Evolutionary conservation across 495 filamentous ascomycete genomes (phyloP).

Genomic region (Mycothermus thermophilus): DNA sequence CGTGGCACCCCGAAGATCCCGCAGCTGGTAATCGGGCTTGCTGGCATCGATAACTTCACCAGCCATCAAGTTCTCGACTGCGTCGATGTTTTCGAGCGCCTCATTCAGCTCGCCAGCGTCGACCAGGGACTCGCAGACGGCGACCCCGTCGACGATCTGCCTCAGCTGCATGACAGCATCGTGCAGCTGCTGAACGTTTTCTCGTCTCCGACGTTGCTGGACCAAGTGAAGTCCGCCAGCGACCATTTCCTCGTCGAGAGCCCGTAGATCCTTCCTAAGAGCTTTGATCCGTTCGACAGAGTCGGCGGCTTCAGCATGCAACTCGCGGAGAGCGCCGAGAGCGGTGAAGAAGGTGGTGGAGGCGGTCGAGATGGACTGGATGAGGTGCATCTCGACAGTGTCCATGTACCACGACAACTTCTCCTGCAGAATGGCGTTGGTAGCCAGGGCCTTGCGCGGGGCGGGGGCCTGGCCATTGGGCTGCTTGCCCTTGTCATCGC

Average conservation of each 20-base stretch:
- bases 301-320: constrained; percentile 85
- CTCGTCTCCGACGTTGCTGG: constrained; percentile 60
- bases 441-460: constrained; percentile 78
- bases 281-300: constrained; percentile 77
- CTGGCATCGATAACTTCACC: constrained; percentile 37
- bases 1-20: constrained; percentile 64
- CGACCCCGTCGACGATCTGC: constrained; percentile 60
- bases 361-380: constrained; percentile 87
- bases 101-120: constrained; percentile 68
- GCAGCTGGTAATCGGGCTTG: constrained; percentile 20
- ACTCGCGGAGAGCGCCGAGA: constrained; percentile 73
- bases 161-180: constrained; percentile 73
- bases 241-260: constrained; percentile 78
- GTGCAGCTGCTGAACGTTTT: constrained; percentile 73
- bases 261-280: constrained; percentile 61
- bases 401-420: constrained; percentile 99
- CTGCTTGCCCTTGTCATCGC: constrained; percentile 36
- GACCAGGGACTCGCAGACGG: constrained; percentile 64
- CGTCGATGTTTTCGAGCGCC: constrained; percentile 62
- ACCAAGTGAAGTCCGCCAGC: constrained; percentile 75
- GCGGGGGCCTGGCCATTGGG: constrained; percentile 48
- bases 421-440: constrained; percentile 97
- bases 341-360: constrained; percentile 96
- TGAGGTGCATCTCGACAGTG: constrained; percentile 93
- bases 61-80: constrained; percentile 61